phyloP scores from a whole-genome alignment of 805 yeast genomes.

The Suhomyces vadensis region DNA sequence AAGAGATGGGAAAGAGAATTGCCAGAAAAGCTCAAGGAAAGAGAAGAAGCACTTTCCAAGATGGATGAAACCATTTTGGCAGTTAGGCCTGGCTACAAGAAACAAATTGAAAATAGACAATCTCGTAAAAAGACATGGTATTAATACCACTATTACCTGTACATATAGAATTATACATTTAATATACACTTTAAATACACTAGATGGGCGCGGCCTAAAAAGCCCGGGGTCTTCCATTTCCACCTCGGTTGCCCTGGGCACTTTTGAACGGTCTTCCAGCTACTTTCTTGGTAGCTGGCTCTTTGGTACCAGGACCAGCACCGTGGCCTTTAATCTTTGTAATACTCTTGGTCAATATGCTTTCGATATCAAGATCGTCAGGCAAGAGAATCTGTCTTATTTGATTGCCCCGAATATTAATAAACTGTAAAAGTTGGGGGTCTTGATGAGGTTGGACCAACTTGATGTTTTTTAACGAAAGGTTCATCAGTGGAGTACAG shows the following conservation, averaged over 20 bases:
- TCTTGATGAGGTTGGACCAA: slow-evolving; percentile 72
- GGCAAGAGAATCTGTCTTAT: slow-evolving; percentile 83
- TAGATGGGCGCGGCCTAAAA: background rate
- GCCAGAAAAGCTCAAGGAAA: slow-evolving; percentile 57
- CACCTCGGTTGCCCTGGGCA: slow-evolving; percentile 22
- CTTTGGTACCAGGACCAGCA: slow-evolving; percentile 39
- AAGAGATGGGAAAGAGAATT: slow-evolving; percentile 74
- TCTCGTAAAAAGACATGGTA: slow-evolving; percentile 40
- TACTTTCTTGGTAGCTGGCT: slow-evolving; percentile 7
- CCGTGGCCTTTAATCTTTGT: slow-evolving; percentile 44
- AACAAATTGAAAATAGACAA: slow-evolving; percentile 38
- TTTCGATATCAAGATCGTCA: slow-evolving; percentile 77
- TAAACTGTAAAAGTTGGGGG: slow-evolving; percentile 69
- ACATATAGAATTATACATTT: slow-evolving; percentile 1
- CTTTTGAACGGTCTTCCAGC: slow-evolving; percentile 14
- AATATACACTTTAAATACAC: slow-evolving; percentile 2
- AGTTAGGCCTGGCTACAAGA: slow-evolving; percentile 53
- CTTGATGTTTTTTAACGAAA: slow-evolving; percentile 75
- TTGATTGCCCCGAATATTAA: slow-evolving; percentile 86
- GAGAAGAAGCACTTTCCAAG: slow-evolving; percentile 63
- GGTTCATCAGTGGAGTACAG: slow-evolving; percentile 90
- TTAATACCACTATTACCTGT: slow-evolving; percentile 4
- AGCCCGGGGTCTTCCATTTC: slow-evolving; percentile 15
- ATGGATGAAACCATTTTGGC: slow-evolving; percentile 67
- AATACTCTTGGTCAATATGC: slow-evolving; percentile 54